phyloP scores from a whole-genome alignment of 345 rosid genomes.

The Balakata baccata region DNA sequence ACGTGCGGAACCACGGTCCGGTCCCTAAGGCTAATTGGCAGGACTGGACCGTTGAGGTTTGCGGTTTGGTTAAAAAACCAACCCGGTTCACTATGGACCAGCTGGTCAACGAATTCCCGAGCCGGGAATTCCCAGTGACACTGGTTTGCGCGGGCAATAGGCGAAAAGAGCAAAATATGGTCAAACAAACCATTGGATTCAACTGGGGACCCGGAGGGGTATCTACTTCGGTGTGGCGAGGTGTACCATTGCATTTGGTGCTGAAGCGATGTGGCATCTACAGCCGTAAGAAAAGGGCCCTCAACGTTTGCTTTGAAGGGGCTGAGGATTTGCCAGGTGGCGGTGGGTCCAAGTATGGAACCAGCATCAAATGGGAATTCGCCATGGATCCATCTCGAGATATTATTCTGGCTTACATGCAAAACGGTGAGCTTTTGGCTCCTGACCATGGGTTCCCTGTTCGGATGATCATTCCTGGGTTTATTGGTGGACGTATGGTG shows the following conservation, averaged over 20 bases:
- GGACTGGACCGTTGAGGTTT: conserved; percentile 70
- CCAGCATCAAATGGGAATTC: conserved; percentile 58
- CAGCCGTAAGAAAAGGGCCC: conserved; percentile 58
- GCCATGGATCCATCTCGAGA: conserved; percentile 89
- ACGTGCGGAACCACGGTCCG: conserved; percentile 85
- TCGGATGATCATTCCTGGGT: conserved; percentile 79
- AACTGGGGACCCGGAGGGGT: conserved; percentile 91
- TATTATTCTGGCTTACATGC: conserved; percentile 84
- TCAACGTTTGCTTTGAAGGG: conserved; percentile 90
- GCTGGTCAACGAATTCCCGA: conserved; percentile 54
- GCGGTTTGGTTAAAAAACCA: conserved; percentile 73
- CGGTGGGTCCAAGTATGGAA: conserved; percentile 90
- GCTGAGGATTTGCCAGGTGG: conserved; percentile 93
- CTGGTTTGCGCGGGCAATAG: conserved; percentile 93
- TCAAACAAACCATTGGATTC: conserved; percentile 74
- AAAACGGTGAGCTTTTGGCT: conserved; percentile 71
- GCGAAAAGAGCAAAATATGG: conserved; percentile 91
- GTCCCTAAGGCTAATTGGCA: conserved; percentile 71
- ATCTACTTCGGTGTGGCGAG: conserved; percentile 85
- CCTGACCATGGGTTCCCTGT: conserved; percentile 97
- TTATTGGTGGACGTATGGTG: conserved; percentile 91
- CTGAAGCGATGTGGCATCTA: conserved; percentile 69
- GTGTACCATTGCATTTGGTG: conserved; percentile 56
- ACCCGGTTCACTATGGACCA: conserved; percentile 72
- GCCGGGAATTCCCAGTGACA: conserved; percentile 70